Evolutionary conservation across 345 rosid species (phyloP).

Genomic region (Fremontodendron californicum): DNA sequence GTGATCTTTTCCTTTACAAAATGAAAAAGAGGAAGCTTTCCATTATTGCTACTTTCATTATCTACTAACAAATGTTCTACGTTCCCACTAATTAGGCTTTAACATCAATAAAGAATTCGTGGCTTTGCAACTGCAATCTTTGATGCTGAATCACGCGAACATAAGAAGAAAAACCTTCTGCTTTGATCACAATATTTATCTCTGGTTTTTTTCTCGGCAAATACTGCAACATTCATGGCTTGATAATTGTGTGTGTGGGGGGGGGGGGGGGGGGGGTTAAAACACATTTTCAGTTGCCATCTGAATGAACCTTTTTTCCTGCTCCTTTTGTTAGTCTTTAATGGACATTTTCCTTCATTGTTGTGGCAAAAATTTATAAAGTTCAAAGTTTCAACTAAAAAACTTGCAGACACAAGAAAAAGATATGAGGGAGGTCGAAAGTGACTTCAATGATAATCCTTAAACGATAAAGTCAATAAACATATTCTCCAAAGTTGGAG

Average conservation of each 20-base stretch:
- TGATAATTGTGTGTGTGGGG: too few species aligned
- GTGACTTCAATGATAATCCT: too few species aligned
- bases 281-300: background rate
- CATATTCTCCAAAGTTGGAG: too few species aligned
- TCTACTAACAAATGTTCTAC: too few species aligned
- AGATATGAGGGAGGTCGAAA: too few species aligned
- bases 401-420: too few species aligned
- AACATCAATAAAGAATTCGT: background rate
- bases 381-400: too few species aligned
- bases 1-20: too few species aligned
- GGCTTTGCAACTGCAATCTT: background rate
- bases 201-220: background rate
- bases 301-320: background rate
- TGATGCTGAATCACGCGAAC: background rate
- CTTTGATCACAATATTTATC: background rate
- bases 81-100: background rate
- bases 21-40: too few species aligned
- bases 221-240: background rate
- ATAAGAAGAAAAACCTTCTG: background rate
- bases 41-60: too few species aligned
- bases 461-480: too few species aligned
- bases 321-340: background rate
- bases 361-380: too few species aligned
- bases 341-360: background rate
- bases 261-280: background rate